Evolutionary conservation across 179 eudicot genomes (phyloP).

Genomic region (Vitellaria paradoxa): DNA sequence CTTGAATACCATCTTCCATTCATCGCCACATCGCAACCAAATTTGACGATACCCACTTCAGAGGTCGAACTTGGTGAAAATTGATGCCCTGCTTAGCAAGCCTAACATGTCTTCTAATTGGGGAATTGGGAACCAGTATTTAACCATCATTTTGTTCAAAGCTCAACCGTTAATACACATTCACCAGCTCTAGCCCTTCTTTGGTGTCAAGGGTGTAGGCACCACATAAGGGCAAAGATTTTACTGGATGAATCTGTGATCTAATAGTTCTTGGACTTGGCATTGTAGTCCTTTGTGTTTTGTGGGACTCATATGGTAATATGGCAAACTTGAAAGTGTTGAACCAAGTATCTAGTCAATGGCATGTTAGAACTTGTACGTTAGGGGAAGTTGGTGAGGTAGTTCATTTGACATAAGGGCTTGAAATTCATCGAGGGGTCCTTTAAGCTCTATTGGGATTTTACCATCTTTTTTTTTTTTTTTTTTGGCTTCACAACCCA

Average conservation of each 20-base stretch:
- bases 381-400: not conserved
- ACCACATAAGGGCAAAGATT: not conserved
- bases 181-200: not conserved
- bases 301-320: not conserved
- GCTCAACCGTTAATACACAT: not conserved
- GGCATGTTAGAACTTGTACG: not conserved
- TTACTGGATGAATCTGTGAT: not conserved
- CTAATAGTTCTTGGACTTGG: not conserved
- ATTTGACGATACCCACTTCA: constrained; percentile 8
- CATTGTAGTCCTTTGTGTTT: not conserved
- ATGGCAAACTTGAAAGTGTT: not conserved
- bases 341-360: not conserved
- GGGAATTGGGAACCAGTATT: not conserved
- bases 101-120: constrained; percentile 8
- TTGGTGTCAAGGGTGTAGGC: not conserved
- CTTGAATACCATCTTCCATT: constrained; percentile 4
- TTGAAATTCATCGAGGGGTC: no score
- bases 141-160: not conserved
- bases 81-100: not conserved
- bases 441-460: no score
- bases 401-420: no score
- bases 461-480: no score
- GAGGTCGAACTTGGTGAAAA: not conserved
- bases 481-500: no score
- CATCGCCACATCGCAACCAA: not conserved